These are phyloP conservation scores for Nakaseomyces glabratus DNA, from an alignment of 1,139 yeast species.

Conservation along the genomic window DNA sequence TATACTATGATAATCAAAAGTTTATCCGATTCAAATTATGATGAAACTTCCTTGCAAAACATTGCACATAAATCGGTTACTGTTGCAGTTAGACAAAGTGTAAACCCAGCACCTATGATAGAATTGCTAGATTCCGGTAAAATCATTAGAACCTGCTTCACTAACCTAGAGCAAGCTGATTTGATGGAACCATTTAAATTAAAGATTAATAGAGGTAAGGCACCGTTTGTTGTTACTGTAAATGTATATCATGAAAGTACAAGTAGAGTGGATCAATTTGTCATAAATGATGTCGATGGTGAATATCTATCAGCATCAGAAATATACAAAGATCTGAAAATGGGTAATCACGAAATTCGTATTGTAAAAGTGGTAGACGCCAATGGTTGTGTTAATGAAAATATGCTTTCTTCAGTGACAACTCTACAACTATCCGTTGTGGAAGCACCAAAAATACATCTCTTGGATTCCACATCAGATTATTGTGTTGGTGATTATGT, in stretches of 20 bases:
- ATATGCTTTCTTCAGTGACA: constrained; percentile 33
- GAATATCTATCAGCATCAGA: constrained; percentile 32
- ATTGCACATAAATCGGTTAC: constrained; percentile 29
- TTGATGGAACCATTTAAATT: constrained; percentile 48
- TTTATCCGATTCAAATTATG: constrained; percentile 60
- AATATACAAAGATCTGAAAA: constrained; percentile 38
- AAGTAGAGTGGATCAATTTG: constrained; percentile 38
- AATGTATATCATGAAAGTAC: constrained; percentile 46
- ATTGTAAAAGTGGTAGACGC: constrained; percentile 54
- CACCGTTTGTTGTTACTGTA: constrained; percentile 55
- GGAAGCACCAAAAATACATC: constrained; percentile 62
- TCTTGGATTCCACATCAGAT: constrained; percentile 36
- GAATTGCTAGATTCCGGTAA: constrained; percentile 41
- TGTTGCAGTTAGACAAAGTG: constrained; percentile 48
- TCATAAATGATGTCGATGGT: constrained; percentile 32
- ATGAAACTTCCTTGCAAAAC: constrained; percentile 36
- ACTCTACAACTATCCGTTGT: constrained; percentile 46
- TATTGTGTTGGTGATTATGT: constrained; percentile 93
- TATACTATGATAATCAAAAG: constrained; percentile 55
- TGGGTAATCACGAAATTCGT: constrained; percentile 51
- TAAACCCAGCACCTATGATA: constrained; percentile 53
- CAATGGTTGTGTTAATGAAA: constrained; percentile 54
- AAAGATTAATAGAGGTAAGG: constrained; percentile 42
- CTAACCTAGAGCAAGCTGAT: constrained; percentile 34
- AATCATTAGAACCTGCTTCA: constrained; percentile 50